These are phyloP conservation scores for Penicillium dipodomyicola DNA, from an alignment of 495 filamentous ascomycete species.

Conservation along the genomic window DNA sequence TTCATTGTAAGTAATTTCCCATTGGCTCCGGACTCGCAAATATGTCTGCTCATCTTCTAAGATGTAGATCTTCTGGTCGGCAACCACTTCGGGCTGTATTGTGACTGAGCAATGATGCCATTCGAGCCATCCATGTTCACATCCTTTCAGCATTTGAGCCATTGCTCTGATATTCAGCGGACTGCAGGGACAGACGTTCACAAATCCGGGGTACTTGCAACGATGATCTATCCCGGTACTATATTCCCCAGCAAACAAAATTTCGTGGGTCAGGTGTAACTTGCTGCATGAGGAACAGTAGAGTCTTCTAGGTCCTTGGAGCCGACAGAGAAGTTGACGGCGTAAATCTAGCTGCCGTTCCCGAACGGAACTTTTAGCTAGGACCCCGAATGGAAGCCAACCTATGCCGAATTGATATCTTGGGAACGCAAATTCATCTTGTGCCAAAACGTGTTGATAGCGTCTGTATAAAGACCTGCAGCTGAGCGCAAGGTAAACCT, in stretches of 20 bases:
- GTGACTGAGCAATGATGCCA: not conserved
- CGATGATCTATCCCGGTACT: not conserved
- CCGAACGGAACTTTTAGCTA: not conserved
- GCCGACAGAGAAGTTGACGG: not conserved
- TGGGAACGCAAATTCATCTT: not conserved
- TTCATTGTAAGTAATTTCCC: too few species aligned
- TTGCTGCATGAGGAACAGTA: not conserved
- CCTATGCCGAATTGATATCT: not conserved
- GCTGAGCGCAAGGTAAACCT: not conserved
- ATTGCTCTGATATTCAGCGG: not conserved
- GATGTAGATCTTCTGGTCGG: not conserved
- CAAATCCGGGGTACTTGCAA: not conserved
- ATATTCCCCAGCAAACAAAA: not conserved
- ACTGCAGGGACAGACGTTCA: not conserved
- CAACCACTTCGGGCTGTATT: not conserved
- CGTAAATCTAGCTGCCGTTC: not conserved
- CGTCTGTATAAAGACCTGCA: not conserved
- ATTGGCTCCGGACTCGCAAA: too few species aligned
- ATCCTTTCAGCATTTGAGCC: not conserved
- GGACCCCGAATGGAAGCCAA: not conserved
- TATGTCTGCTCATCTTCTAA: too few species aligned
- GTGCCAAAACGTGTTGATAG: not conserved
- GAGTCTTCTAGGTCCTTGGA: not conserved
- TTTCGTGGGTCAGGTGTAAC: not conserved
- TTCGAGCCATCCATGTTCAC: not conserved